phyloP scores from a whole-genome alignment of 257 asterid genomes.

The Misopates orontium region DNA sequence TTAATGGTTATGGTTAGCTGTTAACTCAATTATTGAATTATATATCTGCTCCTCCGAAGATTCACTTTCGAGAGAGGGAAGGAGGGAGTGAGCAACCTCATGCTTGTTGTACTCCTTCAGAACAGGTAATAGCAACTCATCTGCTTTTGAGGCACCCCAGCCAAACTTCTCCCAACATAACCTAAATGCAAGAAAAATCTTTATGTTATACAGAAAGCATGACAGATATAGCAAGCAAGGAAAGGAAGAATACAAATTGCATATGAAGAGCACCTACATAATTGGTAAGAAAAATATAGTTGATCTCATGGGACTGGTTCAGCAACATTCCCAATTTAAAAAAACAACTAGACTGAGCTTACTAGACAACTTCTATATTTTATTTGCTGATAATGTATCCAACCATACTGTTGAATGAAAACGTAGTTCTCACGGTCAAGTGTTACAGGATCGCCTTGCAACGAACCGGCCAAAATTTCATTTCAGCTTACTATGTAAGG shows the following conservation, averaged over 20 bases:
- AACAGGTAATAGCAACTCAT: slow-evolving; percentile 83
- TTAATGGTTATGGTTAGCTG: too few relatives aligned
- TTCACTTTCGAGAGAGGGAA: neutral
- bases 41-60: too few relatives aligned
- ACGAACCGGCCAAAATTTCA: too few relatives aligned
- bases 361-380: too few relatives aligned
- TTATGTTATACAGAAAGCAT: slow-evolving; percentile 6
- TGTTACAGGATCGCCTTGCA: too few relatives aligned
- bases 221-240: neutral
- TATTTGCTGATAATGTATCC: too few relatives aligned
- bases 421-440: too few relatives aligned
- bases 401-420: too few relatives aligned
- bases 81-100: slow-evolving; percentile 54
- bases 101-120: slow-evolving; percentile 84
- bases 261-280: neutral
- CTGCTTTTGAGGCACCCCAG: slow-evolving; percentile 79
- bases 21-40: too few relatives aligned
- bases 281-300: neutral
- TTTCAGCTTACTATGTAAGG: too few relatives aligned
- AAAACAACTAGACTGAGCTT: too few relatives aligned
- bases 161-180: slow-evolving; percentile 93
- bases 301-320: neutral
- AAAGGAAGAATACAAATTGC: neutral
- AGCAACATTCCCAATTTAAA: too few relatives aligned
- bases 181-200: slow-evolving; percentile 40